Base-by-base conservation (phyloP, 75 land plant species). In the Picea glauca region DNA sequence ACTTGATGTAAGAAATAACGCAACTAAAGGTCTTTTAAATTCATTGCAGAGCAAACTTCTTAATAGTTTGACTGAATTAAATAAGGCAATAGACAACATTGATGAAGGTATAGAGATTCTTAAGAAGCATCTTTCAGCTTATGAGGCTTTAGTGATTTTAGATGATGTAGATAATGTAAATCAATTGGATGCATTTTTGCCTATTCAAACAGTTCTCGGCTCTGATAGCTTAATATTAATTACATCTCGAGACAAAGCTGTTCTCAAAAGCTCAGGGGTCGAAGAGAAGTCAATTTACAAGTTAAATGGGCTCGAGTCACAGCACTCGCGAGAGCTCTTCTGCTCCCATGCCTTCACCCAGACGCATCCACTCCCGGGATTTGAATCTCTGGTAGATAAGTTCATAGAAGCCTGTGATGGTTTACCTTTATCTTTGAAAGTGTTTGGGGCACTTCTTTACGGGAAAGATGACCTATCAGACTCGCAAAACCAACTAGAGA, bases 381-480 rank as follows among this genome's bases (percentile, higher is more conserved):
- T 63, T 62, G 50, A 31, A 56, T 58, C 46, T 35, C 62, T 81
- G 11, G 63, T 81, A 4, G 72, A 81, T 31, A 40, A 58, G 43
- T 58, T 81, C 33, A 81, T 75, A 7, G 58, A 76, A 46, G 82
- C 82, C 21, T 76, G 79, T 62, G 57, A 78, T 7, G 79, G 82
- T 9, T 54, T 78, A 54, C 82, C 79, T 23, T 30, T 78, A 54
- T 66, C 79, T 46, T 17, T 81, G n/a, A 80, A 81, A 20, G 60
- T 81, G 9, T 60, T 80, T 17, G 81, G 64, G 40, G 60, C 35
- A 50, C 63, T 58, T 30, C 59, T 80, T 43, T 80, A 43, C 30
- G 82, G 64, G 9, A 66, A 64, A 30, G 67, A 64, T 54, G 74
- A 64, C 80, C 3, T 2, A 38, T 38, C 40, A 4, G 40, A 38